Evolutionary conservation across 106 monocot species (phyloP), one percentile per base, ranked within the genome.

Genomic region (Acanthochlamys bracteata): DNA sequence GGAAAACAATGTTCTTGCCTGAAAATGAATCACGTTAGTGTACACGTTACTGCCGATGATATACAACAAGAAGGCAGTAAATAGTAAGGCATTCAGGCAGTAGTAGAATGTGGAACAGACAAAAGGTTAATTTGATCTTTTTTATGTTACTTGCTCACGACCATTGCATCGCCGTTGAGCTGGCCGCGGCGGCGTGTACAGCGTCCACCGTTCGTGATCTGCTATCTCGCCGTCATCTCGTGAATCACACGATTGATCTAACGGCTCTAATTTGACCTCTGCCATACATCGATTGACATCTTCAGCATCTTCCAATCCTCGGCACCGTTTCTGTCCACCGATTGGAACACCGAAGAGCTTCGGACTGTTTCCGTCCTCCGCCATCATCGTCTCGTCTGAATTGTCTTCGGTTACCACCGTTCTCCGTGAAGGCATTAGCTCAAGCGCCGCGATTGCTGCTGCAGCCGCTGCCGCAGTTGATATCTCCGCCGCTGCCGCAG

Each of bases 271-370:
- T 14, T 55, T 67, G 41, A 67, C 55, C 26, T 25, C 66, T 17
- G 52, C 19, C 7, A 25, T 24, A 9, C 51, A 27, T 53, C 26
- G 33, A 6, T 33, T 33, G 6, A 33, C 33, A 33, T 33, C 33
- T 33, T 25, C 68, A 4, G 23, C 68, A 25, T 24, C 43, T 1
- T 69, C 68, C 3, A 42, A 41, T 14, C 15, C 25, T 14, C 68
- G 41, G 23, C 41, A 16, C 10, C 68, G 68, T 57, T 69, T 69
- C 45, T 33, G 1, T 23, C 68, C 33, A 33, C 4, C 43, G 57
- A 69, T 69, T 7, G 68, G 42, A 43, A 69, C 68, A 24, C 68
- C 68, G 68, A 69, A 69, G 12, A 69, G 68, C 42, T 22, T 69
- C 68, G 58, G 57, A 57, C 58, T 58, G 17, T 14, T 17, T 12